Conservation (phyloP, 2,329 filamentous ascomycete species). For the Camillea tinctor region DNA sequence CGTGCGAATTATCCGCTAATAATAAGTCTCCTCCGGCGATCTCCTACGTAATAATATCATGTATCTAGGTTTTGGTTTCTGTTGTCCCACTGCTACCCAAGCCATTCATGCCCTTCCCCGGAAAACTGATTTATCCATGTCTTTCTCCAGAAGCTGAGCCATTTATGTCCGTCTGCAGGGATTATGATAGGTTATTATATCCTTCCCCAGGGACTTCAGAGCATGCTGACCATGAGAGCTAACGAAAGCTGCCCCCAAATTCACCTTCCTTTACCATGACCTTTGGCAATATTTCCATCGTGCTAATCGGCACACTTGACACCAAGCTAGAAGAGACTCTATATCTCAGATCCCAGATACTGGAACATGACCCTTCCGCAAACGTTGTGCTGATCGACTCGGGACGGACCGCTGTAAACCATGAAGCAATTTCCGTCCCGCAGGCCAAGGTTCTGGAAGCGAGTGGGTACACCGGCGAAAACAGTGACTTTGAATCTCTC, state of each 20-base stretch:
- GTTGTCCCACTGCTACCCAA: neutral
- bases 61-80: no score
- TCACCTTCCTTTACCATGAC: no score
- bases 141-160: no score
- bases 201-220: no score
- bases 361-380: constrained; percentile 37
- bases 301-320: constrained; percentile 61
- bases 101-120: neutral
- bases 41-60: no score
- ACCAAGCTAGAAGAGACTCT: constrained; percentile 61
- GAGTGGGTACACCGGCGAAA: constrained; percentile 33
- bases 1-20: no score
- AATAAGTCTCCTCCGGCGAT: no score
- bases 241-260: no score
- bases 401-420: constrained; percentile 43
- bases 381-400: constrained; percentile 53
- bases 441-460: constrained; percentile 34
- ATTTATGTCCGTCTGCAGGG: no score
- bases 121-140: no score
- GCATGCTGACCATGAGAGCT: no score
- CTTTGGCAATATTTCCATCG: constrained; percentile 25
- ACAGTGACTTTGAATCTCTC: constrained; percentile 39
- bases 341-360: constrained; percentile 42
- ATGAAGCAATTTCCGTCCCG: constrained; percentile 42
- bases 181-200: no score